Evolutionary conservation across 1,284 basidiomycete species (phyloP), one percentile per base, ranked within the genome.

Genomic region (Puccinia triticina): DNA sequence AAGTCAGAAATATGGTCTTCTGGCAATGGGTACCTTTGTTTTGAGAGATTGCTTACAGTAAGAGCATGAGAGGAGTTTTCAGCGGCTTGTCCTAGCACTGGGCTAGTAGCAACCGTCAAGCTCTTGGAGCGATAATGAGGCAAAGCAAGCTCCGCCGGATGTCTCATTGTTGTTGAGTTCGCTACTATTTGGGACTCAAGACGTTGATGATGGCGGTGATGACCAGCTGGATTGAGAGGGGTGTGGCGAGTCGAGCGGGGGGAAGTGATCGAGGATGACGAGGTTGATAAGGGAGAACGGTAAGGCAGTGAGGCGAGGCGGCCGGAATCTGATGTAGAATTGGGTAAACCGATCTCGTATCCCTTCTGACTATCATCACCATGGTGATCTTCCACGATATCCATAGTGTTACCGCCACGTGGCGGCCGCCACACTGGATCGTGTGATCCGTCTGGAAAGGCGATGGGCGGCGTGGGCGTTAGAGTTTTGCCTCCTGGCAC

Each of bases 91-190:
- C 64, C 64, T 37, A 66, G n/a, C 23, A 66, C 8, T 34, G 64
- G 64, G 23, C 64, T 66, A 40, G 64, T 4, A 43, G 64, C 40
- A 23, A 8, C 64, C 18, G 64, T 40, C 64, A 66, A 23, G 64
- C 64, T 66, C 64, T 66, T 40, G 16, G 64, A 66, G 64, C 64
- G 64, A 40, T 66, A 37, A 23, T 66, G 64, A 66, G 64, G 21
- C 21, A 40, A 14, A 66, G 37, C 18, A 16, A 66, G 10, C 23
- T 66, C 64, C 8, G 64, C 21, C 2, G 64, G 64, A 14, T 66
- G 64, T 43, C 64, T 66, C 64, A 40, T 66, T 23, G 26, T 40
- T 11, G 64, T 18, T 23, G 7, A 10, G 37, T 66, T 43, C n/a
- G 37, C 5, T 66, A 10, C 21, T 1, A 43, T 40, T 43, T 66